A percentile compares a stretch with the other conserved stretches of the same genome.
Evolutionary conservation across 441 rosid genomes (phyloP).

Genomic region (Brassica hybrid): DNA sequence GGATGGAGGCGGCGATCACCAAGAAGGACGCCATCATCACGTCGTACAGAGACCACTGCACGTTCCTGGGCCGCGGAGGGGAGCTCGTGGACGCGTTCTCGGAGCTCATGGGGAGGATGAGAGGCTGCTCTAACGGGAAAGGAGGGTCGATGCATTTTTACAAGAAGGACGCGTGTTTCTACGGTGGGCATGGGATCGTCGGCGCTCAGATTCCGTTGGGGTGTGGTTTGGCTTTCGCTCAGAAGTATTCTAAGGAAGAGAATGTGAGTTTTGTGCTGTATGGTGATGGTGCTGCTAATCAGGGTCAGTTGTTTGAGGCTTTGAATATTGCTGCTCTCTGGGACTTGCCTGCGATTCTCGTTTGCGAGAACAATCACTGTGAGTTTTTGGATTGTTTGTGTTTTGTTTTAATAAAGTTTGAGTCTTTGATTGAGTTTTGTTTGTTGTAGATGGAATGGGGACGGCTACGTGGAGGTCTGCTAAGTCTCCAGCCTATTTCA

Average conservation of each 20-base stretch:
- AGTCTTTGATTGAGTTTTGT: background rate
- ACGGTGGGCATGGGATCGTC: constrained; percentile 97
- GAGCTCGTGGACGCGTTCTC: constrained; percentile 70
- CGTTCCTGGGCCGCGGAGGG: constrained; percentile 87
- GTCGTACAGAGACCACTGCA: no score
- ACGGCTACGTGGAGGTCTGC: constrained; percentile 98
- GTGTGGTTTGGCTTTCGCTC: constrained; percentile 94
- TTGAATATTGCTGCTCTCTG: constrained; percentile 89
- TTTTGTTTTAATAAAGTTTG: background rate
- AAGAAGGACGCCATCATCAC: no score
- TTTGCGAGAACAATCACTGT: constrained; percentile 98
- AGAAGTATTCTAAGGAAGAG: constrained; percentile 88
- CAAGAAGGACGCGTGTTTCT: constrained; percentile 82
- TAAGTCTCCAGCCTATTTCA: constrained; percentile 87
- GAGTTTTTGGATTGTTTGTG: constrained; percentile 29
- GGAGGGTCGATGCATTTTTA: constrained; percentile 99
- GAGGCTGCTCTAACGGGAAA: constrained; percentile 86
- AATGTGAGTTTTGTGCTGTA: constrained; percentile 80
- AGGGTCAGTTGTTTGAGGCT: constrained; percentile 97
- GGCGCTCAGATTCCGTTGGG: constrained; percentile 98
- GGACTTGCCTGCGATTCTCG: constrained; percentile 94
- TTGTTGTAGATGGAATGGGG: constrained; percentile 89
- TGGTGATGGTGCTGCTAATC: constrained; percentile 99
- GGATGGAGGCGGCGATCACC: no score
- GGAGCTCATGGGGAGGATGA: constrained; percentile 94